These are phyloP conservation scores for Sarocladium brachiariae DNA, from an alignment of 2,329 filamentous ascomycete species.

Conservation along the genomic window DNA sequence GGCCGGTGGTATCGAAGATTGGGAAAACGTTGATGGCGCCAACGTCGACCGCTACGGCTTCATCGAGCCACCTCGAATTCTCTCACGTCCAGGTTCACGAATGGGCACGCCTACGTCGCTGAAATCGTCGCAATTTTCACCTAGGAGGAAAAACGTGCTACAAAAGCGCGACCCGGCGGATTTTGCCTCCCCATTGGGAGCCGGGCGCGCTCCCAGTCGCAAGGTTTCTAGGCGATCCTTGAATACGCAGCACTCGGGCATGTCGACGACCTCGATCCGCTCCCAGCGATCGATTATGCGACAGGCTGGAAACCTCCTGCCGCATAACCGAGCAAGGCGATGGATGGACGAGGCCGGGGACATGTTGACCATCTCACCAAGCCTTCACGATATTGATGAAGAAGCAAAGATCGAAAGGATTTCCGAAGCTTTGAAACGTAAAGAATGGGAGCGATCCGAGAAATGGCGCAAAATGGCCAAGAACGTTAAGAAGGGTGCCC, in stretches of 20 bases:
- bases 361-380: constrained; percentile 56
- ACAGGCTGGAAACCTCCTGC: constrained; percentile 51
- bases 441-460: constrained; percentile 56
- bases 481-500: constrained; percentile 40
- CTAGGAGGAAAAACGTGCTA: constrained; percentile 40
- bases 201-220: constrained; percentile 38
- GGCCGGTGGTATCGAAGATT: constrained; percentile 58
- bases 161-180: constrained; percentile 27
- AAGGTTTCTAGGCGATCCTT: constrained; percentile 53
- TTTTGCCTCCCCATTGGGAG: constrained; percentile 32
- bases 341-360: constrained; percentile 61
- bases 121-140: constrained; percentile 35
- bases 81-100: constrained; percentile 24
- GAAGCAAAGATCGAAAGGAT: constrained; percentile 46
- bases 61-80: constrained; percentile 43
- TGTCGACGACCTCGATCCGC: constrained; percentile 43
- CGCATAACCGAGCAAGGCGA: constrained; percentile 53
- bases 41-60: constrained; percentile 65
- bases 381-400: constrained; percentile 48
- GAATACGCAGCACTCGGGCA: constrained; percentile 48
- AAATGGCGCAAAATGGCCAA: constrained; percentile 64
- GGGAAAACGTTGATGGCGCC: constrained; percentile 54
- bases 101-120: constrained; percentile 34
- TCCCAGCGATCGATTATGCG: constrained; percentile 50
- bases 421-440: constrained; percentile 51